Base-by-base conservation (phyloP, 2,329 filamentous ascomycete genomes). In the Aspergillus brunneoviolaceus region DNA sequence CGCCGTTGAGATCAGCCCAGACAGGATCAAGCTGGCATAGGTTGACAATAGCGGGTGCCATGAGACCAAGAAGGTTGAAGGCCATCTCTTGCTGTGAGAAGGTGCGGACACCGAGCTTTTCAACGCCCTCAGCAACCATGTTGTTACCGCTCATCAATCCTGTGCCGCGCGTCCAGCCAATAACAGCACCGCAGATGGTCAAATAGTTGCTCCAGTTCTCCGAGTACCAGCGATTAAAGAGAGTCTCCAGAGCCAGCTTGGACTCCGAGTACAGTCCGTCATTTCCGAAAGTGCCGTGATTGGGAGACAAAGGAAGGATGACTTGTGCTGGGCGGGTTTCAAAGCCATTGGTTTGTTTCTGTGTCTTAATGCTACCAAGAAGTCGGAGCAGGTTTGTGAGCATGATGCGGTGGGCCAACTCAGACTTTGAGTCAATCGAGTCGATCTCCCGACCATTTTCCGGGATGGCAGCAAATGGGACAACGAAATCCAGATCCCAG, bases 71-170 rank as follows among this genome's bases (percentile, higher is more conserved):
- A 67, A 99, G 80, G 80, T 99, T 99, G 84, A 99, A 99, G 16
- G 95, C 95, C 95, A 99, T 99, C 79, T 99, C 95, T 76, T 96
- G 92, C 80, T 98, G 95, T 10, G 94, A 98, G 84, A 99, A 99
- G 4, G 95, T 99, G 70, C 95, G 92, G 27, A 98, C 95, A 70
- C 95, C 95, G 67, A 96, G 95, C 70, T 91, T 91, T 82, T 99
- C 95, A 59, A 99, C 92, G 61, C 94, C 95, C 76, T 98, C 94
- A 39, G 95, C 95, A 66, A 98, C 93, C 69, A 98, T 88, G 78
- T 99, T 98, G 84, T 98, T 98, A 72, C 90, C 93, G 67, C 90
- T 91, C 94, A 99, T 99, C 70, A 99, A 87, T 74, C 95, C 95
- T 64, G 95, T 99, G 66, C 94, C 95, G 80, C 95, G 94, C 69